Evolutionary conservation across 2,329 filamentous ascomycete species (phyloP), one percentile per base, ranked within the genome.

Genomic region (Zalaria sp.): DNA sequence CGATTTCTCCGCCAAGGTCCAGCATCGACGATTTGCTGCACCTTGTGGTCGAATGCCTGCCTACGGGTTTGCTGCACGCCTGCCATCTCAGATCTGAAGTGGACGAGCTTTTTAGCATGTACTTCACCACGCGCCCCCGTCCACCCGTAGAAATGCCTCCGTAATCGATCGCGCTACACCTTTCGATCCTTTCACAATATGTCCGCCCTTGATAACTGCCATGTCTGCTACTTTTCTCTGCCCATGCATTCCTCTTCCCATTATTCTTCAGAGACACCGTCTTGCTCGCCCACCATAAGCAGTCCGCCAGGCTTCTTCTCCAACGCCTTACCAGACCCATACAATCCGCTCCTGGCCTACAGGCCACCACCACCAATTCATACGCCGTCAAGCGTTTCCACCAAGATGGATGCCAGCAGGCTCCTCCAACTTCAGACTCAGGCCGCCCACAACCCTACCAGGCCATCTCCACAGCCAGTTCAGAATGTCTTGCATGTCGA

Each of bases 401-500:
- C 39, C 31, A 49, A 39, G 31, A 53, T 52, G 52, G 40, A 48
- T 10, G 39, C 51, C 25, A 41, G 48, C 36, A 52, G 46, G 31
- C 38, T 59, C 26, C 52, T 60, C 41, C 55, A 54, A 39, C 47
- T 54, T 27, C 57, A 60, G 43, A 58, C 57, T 5, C 46, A 52
- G 11, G 53, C 53, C 11, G 52, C 57, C 5, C 52, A 57, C 43
- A 43, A 43, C 10, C 40, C 46, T 38, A 11, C 43, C n/a, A 47
- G 58, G 44, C 58, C 58, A 27, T 47, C 48, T 29, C 53, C 56
- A 34, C 44, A 48, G 27, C 57, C 57, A 5, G 43, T 58, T 8
- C 57, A 58, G 38, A 54, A 59, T 40, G 52, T 60, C 4, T 52
- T 58, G 1, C 51, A 53, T 41, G 51, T 56, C 31, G 52, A 50